Conservation (phyloP, 1,139 yeast species). For the Geotrichum bryndzae region DNA sequence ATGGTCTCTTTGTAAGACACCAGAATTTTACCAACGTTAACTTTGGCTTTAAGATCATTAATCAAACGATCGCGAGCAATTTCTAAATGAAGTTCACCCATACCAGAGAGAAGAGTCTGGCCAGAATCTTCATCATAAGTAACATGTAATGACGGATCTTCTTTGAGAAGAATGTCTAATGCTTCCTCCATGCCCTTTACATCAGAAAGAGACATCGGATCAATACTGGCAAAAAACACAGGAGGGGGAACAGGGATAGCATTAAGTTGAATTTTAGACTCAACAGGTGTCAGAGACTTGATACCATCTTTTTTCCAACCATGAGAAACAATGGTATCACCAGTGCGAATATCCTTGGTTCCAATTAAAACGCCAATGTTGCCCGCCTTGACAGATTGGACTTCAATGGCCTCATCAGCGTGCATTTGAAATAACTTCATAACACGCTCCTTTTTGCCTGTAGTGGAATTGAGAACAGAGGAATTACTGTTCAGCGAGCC, state of each 20-base stretch:
- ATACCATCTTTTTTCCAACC: conserved; percentile 46
- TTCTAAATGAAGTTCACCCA: conserved; percentile 94
- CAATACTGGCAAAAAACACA: conserved; percentile 78
- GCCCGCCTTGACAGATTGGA: conserved; percentile 58
- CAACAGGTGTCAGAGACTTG: conserved; percentile 31
- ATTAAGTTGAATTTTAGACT: conserved; percentile 46
- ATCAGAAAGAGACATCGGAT: conserved; percentile 81
- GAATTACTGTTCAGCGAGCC: conserved; percentile 64
- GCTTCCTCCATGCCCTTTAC: conserved; percentile 63
- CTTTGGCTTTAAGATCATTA: conserved; percentile 75
- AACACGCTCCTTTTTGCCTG: conserved; percentile 59
- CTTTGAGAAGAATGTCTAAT: conserved; percentile 58
- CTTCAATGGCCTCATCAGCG: conserved; percentile 78
- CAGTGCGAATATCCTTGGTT: conserved; percentile 72
- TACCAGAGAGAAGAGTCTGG: conserved; percentile 81
- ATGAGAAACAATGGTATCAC: conserved; percentile 76
- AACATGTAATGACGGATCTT: conserved; percentile 73
- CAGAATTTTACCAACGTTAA: conserved; percentile 72
- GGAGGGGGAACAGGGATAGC: conserved; percentile 90
- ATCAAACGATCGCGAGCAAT: conserved; percentile 74
- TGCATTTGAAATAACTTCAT: conserved; percentile 76
- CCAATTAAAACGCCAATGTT: conserved; percentile 88
- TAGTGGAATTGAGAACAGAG: conserved; percentile 59
- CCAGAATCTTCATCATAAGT: conserved; percentile 78
- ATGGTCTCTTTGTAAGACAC: conserved; percentile 85